phyloP scores from a whole-genome alignment of 805 yeast species.

The Cyberlindnera maclurae region DNA sequence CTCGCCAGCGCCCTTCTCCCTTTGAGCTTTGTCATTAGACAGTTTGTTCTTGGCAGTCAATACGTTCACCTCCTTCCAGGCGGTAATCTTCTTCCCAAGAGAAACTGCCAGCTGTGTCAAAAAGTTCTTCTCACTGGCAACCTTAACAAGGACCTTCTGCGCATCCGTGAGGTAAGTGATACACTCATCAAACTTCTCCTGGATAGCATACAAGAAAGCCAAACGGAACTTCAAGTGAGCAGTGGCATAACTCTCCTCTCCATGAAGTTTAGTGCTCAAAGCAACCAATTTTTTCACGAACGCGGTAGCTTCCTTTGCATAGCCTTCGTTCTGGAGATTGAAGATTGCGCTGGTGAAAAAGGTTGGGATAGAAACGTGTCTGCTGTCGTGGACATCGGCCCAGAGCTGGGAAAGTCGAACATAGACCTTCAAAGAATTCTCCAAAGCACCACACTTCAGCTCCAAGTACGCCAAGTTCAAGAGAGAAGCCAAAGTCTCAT shows the following conservation, averaged over 20 bases:
- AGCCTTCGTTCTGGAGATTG: conserved; percentile 47
- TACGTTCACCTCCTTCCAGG: conserved; percentile 39
- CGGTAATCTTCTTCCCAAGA: conserved; percentile 53
- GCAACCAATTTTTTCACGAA: conserved; percentile 49
- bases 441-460: conserved; percentile 46
- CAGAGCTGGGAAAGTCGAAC: conserved; percentile 54
- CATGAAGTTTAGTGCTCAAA: conserved; percentile 44
- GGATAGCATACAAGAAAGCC: conserved; percentile 51
- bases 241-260: conserved; percentile 51
- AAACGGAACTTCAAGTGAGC: conserved; percentile 64
- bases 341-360: conserved; percentile 56
- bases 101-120: conserved; percentile 60
- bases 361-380: conserved; percentile 64
- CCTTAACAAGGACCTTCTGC: conserved; percentile 44
- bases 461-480: conserved; percentile 73
- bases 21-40: conserved; percentile 23
- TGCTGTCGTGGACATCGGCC: conserved; percentile 41
- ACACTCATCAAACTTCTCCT: conserved; percentile 48
- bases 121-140: conserved; percentile 61
- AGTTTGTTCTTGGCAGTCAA: conserved; percentile 31
- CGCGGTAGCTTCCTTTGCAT: conserved; percentile 39
- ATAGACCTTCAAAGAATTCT: conserved; percentile 57
- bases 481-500: conserved; percentile 64
- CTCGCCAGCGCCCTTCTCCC: conserved; percentile 18
- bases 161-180: conserved; percentile 50